Percentiles rank a stretch among this genome's conserved stretches.
Conservation (phyloP, 306 rosid genomes). For the Sindora glabra region DNA sequence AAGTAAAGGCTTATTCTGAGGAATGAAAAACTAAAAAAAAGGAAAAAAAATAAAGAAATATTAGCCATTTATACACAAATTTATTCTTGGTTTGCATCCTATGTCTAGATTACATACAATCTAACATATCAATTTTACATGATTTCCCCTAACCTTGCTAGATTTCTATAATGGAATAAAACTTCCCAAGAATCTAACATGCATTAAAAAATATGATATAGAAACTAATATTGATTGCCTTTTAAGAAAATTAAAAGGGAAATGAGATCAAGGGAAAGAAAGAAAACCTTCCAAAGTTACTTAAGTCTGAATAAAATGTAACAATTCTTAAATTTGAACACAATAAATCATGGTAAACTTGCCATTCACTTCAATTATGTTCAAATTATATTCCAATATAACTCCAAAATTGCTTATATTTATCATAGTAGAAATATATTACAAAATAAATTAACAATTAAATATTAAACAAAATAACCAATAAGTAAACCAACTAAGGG, state of each 20-base stretch:
- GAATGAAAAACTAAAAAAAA: too few species aligned
- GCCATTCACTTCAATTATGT: background rate
- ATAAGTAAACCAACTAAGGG: too few species aligned
- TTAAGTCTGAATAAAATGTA: too few species aligned
- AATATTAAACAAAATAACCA: background rate
- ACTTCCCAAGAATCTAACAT: background rate
- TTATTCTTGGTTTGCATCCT: background rate
- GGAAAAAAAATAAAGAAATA: too few species aligned
- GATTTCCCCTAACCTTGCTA: constrained; percentile 7
- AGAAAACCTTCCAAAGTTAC: background rate
- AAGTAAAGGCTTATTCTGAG: too few species aligned
- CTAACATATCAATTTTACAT: background rate
- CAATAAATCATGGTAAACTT: constrained; percentile 6
- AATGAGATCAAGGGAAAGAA: background rate
- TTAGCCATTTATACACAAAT: too few species aligned
- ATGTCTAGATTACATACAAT: constrained; percentile 1
- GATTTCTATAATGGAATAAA: background rate
- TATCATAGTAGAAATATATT: background rate
- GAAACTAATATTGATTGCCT: background rate
- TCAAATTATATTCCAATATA: too few species aligned
- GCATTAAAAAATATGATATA: background rate
- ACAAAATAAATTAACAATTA: background rate
- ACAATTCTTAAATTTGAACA: too few species aligned
- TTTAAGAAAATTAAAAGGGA: background rate
- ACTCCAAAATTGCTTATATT: too few species aligned